Percentiles rank a stretch among this genome's conserved stretches.
Conservation (phyloP, 352 stramenopile genomes). For the Phytopythium oedochilum region DNA sequence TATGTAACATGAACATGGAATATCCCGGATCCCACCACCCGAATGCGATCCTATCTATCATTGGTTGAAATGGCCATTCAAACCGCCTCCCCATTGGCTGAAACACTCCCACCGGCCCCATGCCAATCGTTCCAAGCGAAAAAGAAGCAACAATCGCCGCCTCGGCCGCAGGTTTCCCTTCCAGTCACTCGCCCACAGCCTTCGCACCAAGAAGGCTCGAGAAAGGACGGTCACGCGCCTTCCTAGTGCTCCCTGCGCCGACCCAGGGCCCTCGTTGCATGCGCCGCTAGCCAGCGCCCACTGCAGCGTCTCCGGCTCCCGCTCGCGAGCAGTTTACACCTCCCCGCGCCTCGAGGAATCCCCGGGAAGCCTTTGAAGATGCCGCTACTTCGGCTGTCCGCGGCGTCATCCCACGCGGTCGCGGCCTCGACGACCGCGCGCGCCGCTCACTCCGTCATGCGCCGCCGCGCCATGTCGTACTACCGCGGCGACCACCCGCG, state of each 20-base stretch:
- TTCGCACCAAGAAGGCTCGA: neutral
- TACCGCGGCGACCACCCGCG: constrained; percentile 6
- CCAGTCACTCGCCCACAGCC: neutral
- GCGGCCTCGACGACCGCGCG: constrained; percentile 14
- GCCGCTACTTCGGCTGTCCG: constrained; percentile 2
- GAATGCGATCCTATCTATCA: neutral
- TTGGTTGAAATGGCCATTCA: neutral
- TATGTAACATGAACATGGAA: neutral
- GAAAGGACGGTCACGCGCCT: neutral
- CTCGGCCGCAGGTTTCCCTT: neutral
- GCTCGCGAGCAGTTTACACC: neutral
- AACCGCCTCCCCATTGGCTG: neutral
- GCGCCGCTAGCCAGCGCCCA: neutral
- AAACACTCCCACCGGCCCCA: neutral
- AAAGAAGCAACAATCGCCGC: neutral
- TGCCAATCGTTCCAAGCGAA: constrained; percentile 7
- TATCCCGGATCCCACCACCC: neutral
- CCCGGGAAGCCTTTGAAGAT: neutral
- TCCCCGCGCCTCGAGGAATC: neutral
- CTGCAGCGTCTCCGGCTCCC: neutral
- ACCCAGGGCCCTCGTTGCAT: constrained; percentile 3
- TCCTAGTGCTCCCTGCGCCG: neutral
- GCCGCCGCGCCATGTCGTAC: constrained; percentile 6
- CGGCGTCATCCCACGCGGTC: constrained; percentile 5
- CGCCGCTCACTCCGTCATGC: constrained; percentile 12